These are phyloP conservation scores for Gracilaria caudata DNA, from an alignment of 23 red algal genomes.

Conservation along the genomic window DNA sequence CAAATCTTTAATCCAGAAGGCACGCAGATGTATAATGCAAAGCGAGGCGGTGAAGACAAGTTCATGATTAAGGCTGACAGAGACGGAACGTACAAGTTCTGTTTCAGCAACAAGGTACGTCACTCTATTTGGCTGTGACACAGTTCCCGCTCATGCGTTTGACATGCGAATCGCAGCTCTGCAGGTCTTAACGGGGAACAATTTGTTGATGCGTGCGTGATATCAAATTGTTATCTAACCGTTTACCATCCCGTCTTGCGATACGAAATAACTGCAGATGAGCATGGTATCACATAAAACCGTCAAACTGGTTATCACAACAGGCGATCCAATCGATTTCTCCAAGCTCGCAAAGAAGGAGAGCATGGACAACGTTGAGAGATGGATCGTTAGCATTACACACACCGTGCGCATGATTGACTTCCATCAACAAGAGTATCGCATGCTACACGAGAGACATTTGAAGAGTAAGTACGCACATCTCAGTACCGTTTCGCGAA, in stretches of 20 bases:
- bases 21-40: constrained; percentile 58
- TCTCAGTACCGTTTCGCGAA: neutral
- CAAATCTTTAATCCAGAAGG: constrained; percentile 53
- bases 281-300: constrained; percentile 85
- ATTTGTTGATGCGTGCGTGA: neutral
- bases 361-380: constrained; percentile 77
- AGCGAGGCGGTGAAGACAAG: constrained; percentile 78
- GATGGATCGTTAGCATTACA: constrained; percentile 80
- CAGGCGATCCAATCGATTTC: constrained; percentile 78
- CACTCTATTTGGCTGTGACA: neutral
- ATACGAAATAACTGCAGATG: constrained; percentile 47
- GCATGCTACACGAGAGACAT: constrained; percentile 81
- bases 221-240: neutral
- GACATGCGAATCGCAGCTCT: neutral
- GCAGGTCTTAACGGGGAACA: neutral
- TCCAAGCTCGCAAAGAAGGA: constrained; percentile 80
- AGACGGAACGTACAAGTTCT: constrained; percentile 76
- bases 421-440: constrained; percentile 85
- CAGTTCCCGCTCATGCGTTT: neutral
- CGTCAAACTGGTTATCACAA: constrained; percentile 72
- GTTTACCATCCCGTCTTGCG: neutral
- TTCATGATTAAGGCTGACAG: constrained; percentile 66
- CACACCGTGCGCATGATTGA: constrained; percentile 87
- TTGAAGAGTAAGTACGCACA: constrained; percentile 61
- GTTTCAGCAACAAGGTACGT: constrained; percentile 82